Conservation (phyloP, 208 protist genomes). For the Leptomonas seymouri region DNA sequence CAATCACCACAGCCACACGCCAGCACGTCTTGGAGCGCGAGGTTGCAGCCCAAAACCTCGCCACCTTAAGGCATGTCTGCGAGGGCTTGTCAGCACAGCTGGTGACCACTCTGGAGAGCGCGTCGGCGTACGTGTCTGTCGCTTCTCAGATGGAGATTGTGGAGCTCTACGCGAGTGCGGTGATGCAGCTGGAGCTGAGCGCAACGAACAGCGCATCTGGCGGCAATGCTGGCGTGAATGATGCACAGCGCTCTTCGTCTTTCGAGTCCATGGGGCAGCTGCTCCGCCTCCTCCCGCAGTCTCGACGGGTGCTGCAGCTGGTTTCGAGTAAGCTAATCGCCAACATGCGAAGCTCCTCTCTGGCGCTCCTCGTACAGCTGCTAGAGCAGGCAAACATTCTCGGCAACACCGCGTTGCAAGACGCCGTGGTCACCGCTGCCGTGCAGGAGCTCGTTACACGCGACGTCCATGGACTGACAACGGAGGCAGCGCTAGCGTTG, state of each 20-base stretch:
- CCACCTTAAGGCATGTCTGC: slow-evolving; percentile 50
- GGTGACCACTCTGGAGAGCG: slow-evolving; percentile 50
- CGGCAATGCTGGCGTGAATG: not conserved
- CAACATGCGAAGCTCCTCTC: slow-evolving; percentile 33
- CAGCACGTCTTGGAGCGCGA: slow-evolving; percentile 31
- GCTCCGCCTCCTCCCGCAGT: slow-evolving; percentile 43
- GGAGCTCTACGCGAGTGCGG: slow-evolving; percentile 49
- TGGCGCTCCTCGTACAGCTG: slow-evolving; percentile 54
- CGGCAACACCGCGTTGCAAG: slow-evolving; percentile 50
- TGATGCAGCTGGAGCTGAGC: slow-evolving; percentile 32
- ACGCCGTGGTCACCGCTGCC: slow-evolving; percentile 63
- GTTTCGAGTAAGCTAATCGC: slow-evolving; percentile 65
- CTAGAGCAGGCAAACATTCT: slow-evolving; percentile 65
- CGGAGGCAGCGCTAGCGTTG: slow-evolving; percentile 37
- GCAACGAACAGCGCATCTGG: not conserved
- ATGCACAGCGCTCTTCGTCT: not conserved
- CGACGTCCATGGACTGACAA: slow-evolving; percentile 34
- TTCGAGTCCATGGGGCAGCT: slow-evolving; percentile 16
- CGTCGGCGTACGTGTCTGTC: slow-evolving; percentile 61
- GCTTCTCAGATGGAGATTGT: slow-evolving; percentile 62
- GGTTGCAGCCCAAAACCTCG: slow-evolving; percentile 49
- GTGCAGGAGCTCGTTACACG: slow-evolving; percentile 67
- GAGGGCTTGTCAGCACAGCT: slow-evolving; percentile 65
- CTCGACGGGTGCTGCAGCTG: slow-evolving; percentile 41
- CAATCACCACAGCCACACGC: not conserved